A percentile compares a stretch with the other conserved stretches of the same genome.
phyloP scores from a whole-genome alignment of 306 rosid species.

The Quercus wislizeni region DNA sequence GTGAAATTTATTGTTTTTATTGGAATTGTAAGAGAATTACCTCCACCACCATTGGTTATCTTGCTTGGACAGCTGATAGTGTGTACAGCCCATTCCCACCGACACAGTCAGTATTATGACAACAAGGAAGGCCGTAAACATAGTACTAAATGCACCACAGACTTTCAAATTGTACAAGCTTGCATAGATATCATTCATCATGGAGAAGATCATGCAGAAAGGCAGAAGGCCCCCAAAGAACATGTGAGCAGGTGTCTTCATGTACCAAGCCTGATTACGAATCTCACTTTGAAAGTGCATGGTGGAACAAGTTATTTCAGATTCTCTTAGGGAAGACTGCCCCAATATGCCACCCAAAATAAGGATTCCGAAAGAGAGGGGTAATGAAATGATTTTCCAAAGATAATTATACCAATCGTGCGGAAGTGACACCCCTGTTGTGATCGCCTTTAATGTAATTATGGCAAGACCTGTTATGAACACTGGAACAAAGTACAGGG shows the following conservation, averaged over 20 bases:
- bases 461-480: background rate
- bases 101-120: background rate
- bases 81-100: background rate
- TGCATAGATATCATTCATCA: conserved; percentile 28
- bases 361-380: background rate
- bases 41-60: conserved; percentile 26
- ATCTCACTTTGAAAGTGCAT: background rate
- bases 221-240: conserved; percentile 16
- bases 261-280: conserved; percentile 12
- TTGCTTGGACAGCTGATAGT: background rate
- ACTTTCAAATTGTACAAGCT: conserved; percentile 28
- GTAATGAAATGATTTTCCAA: background rate
- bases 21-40: background rate
- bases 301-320: background rate
- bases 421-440: too few relatives aligned
- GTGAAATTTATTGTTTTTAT: too few relatives aligned
- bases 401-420: too few relatives aligned
- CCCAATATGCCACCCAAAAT: background rate
- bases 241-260: conserved; percentile 20
- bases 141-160: conserved; percentile 16
- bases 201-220: background rate
- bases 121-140: conserved; percentile 1
- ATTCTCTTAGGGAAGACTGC: background rate
- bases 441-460: too few relatives aligned
- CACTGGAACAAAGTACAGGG: conserved; percentile 13